Conservation (phyloP, 257 asterid genomes). For the Solanum lignicaule region DNA sequence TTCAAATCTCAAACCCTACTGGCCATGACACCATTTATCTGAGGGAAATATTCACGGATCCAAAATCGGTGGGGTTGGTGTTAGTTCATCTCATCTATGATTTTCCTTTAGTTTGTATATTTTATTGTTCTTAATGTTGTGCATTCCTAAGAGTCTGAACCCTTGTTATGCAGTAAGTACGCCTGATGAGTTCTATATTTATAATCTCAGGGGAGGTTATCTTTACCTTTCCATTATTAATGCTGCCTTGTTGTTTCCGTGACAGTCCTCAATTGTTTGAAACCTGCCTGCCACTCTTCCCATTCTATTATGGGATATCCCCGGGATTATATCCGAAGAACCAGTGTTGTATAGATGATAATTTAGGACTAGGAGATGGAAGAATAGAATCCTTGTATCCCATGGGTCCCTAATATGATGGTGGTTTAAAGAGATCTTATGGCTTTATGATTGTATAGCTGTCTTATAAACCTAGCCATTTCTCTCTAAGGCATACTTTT, state of each 20-base stretch:
- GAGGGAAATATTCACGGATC: neutral
- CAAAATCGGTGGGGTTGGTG: neutral
- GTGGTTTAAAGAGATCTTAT: neutral
- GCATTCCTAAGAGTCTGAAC: neutral
- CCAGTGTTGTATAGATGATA: neutral
- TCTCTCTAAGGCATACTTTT: neutral
- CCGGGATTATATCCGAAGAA: neutral
- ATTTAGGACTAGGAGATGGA: neutral
- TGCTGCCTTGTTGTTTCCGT: neutral
- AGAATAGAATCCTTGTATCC: neutral
- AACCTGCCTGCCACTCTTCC: neutral
- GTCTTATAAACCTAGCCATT: neutral
- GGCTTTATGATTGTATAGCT: neutral
- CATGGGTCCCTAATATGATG: neutral
- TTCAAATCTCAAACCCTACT: neutral
- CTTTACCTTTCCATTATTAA: neutral
- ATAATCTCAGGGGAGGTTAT: neutral
- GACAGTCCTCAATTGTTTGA: neutral
- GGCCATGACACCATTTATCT: neutral
- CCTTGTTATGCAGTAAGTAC: neutral
- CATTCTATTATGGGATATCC: neutral
- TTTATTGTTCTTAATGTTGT: neutral
- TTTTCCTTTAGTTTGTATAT: neutral
- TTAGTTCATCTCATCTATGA: neutral
- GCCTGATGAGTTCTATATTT: neutral